These are phyloP conservation scores for Daldinia concentrica DNA, from an alignment of 495 filamentous ascomycete genomes.

Conservation along the genomic window DNA sequence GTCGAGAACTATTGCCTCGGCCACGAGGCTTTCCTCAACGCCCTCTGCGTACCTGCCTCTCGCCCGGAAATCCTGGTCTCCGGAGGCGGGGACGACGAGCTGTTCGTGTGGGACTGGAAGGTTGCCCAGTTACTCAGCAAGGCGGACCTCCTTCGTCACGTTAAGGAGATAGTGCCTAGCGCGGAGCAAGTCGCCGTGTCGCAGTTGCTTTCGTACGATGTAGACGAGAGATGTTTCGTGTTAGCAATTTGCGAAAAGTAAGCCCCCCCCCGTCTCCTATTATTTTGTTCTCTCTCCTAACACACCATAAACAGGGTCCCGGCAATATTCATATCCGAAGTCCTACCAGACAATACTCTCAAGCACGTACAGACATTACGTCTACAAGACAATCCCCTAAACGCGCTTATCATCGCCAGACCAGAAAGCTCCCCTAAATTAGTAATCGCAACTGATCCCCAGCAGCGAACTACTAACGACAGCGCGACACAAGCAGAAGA, in stretches of 20 bases:
- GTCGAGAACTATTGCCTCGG: conserved; percentile 91
- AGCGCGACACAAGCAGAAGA: conserved; percentile 36
- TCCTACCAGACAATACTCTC: conserved; percentile 56
- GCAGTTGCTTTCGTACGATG: conserved; percentile 52
- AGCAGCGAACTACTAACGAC: neutral
- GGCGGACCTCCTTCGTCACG: conserved; percentile 57
- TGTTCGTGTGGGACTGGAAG: conserved; percentile 87
- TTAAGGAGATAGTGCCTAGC: conserved; percentile 45
- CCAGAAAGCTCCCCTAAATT: conserved; percentile 46
- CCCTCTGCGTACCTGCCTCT: conserved; percentile 69
- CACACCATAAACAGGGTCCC: conserved; percentile 60
- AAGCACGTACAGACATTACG: conserved; percentile 56
- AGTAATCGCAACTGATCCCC: conserved; percentile 66
- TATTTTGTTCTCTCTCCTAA: no score
- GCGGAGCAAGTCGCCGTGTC: conserved; percentile 62
- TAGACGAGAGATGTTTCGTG: conserved; percentile 50
- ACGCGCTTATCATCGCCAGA: conserved; percentile 51
- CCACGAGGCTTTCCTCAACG: conserved; percentile 82
- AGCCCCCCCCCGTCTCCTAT: conserved; percentile 32
- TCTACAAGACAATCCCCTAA: conserved; percentile 69
- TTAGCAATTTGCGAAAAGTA: conserved; percentile 77
- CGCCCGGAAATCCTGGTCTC: conserved; percentile 73
- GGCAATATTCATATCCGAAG: conserved; percentile 66
- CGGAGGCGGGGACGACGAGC: conserved; percentile 81
- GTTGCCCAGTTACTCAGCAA: conserved; percentile 62